Base-by-base conservation (phyloP, 169 alveolate species). In the Toxoplasma gondii region DNA sequence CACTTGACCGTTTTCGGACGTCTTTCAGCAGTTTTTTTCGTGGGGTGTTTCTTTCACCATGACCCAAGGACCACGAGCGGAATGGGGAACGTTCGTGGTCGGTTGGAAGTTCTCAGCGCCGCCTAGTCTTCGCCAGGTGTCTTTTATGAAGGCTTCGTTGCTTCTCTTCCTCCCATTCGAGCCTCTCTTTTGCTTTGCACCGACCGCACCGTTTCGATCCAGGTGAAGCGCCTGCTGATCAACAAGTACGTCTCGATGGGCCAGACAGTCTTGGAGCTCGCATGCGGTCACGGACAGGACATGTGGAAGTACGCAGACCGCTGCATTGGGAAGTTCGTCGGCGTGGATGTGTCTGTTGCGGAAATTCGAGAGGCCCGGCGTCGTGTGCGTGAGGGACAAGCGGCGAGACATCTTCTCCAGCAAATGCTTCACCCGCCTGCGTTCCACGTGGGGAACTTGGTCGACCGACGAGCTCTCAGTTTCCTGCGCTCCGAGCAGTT, bases 271-370 rank as follows among this genome's bases (percentile, higher is more conserved):
- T 86, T 97, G 67, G 98, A 97, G 53, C 96, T 97, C 69, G 97
- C 97, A 34, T 97, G 98, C 94, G 98, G 98, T 31, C 97, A 96
- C 88, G 98, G 98, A 12, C 97, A 97, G 53, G 98, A 97, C 81
- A 83, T 97, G 88, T 95, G 93, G 74, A 97, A 97, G 95, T 82
- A 82, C 41, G 90, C 90, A 10, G 90, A 82, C 1, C 90, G 90
- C 39, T 44, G 90, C 90, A 82, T 82, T 67, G 64, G 90, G n/a
- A 82, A 82, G 64, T 82, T 82, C 41, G 83, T 96, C n/a, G 98
- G 98, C 9, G 95, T 97, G 44, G 98, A 97, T 90, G 91, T 97
- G 41, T 93, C 97, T 31, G 96, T 93, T 67, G 96, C 94, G 81
- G 96, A 93, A 67, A 93, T 97, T 81, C 90, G 95, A 49, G 97